phyloP scores from a whole-genome alignment of 192 early-diverging fungal species.

The Coemansia pectinata region DNA sequence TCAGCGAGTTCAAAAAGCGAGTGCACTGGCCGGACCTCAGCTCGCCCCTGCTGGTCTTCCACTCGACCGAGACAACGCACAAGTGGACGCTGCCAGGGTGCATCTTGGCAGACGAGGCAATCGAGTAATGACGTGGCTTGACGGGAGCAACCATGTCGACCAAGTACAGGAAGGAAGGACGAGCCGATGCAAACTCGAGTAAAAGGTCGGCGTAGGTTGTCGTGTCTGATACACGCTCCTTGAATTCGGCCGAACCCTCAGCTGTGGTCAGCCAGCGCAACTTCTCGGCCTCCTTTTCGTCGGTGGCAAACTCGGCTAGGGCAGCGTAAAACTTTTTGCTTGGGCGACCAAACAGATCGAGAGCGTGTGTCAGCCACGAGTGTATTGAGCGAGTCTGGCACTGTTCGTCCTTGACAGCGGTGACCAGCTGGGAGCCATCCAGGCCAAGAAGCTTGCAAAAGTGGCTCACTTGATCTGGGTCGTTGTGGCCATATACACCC shows the following conservation, averaged over 20 bases:
- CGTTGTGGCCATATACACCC: conserved; percentile 91
- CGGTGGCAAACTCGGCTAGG: conserved; percentile 70
- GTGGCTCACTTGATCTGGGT: conserved; percentile 64
- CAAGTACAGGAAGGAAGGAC: conserved; percentile 71
- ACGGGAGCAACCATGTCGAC: conserved; percentile 76
- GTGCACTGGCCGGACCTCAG: conserved; percentile 87
- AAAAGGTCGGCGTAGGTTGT: conserved; percentile 86
- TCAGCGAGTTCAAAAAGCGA: conserved; percentile 74
- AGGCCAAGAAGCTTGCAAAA: conserved; percentile 78
- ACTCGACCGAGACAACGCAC: conserved; percentile 90
- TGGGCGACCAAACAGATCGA: conserved; percentile 94
- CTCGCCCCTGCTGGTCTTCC: conserved; percentile 69
- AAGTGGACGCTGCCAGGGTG: conserved; percentile 89
- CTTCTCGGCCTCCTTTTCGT: conserved; percentile 66
- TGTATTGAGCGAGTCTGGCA: conserved; percentile 72
- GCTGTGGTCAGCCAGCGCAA: conserved; percentile 65
- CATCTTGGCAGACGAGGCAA: conserved; percentile 86
- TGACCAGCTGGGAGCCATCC: conserved; percentile 66
- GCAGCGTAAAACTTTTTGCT: conserved; percentile 91
- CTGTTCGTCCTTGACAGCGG: conserved; percentile 59
- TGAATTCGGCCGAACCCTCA: conserved; percentile 78
- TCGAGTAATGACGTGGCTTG: conserved; percentile 99
- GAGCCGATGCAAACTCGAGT: conserved; percentile 80
- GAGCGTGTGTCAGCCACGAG: conserved; percentile 78
- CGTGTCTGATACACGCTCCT: conserved; percentile 79